Conservation (phyloP, 441 rosid species). For the Capsella rubella region DNA sequence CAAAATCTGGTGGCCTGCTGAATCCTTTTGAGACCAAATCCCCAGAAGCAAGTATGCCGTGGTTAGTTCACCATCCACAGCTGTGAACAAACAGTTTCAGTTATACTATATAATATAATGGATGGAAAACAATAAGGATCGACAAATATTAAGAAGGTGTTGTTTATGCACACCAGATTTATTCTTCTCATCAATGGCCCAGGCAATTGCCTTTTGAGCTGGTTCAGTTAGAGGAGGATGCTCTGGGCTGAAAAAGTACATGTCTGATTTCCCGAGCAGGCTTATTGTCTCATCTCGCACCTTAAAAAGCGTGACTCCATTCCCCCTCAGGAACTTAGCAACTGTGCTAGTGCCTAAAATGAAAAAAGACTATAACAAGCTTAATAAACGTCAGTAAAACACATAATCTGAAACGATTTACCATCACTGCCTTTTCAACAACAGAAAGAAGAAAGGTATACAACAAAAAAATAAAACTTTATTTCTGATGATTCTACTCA, state of each 20-base stretch:
- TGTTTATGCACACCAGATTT: slow-evolving; percentile 70
- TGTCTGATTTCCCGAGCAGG: slow-evolving; percentile 82
- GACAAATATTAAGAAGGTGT: slow-evolving; percentile 6
- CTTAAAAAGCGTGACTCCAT: slow-evolving; percentile 75
- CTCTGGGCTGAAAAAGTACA: slow-evolving; percentile 77
- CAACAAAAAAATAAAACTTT: background rate
- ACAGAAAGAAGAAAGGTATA: slow-evolving; percentile 3
- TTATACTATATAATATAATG: slow-evolving; percentile 21
- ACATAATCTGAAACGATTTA: background rate
- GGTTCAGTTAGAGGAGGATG: slow-evolving; percentile 85
- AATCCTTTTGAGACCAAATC: slow-evolving; percentile 77
- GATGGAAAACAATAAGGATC: slow-evolving; percentile 1
- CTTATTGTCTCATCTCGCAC: slow-evolving; percentile 71
- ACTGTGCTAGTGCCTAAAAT: slow-evolving; percentile 73
- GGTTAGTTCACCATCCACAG: slow-evolving; percentile 76
- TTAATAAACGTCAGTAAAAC: background rate
- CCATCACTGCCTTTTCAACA: slow-evolving; percentile 14
- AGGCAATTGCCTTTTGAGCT: slow-evolving; percentile 80
- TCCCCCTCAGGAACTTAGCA: slow-evolving; percentile 83
- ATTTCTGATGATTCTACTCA: background rate
- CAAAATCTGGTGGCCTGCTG: slow-evolving; percentile 77
- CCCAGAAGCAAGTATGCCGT: slow-evolving; percentile 77
- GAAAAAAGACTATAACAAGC: slow-evolving; percentile 12
- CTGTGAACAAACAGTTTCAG: slow-evolving; percentile 45
- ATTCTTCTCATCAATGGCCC: slow-evolving; percentile 80